Percentiles rank a stretch among this genome's conserved stretches.
These are phyloP conservation scores for Anisodus acutangulus DNA, from an alignment of 257 asterid genomes.

Conservation along the genomic window DNA sequence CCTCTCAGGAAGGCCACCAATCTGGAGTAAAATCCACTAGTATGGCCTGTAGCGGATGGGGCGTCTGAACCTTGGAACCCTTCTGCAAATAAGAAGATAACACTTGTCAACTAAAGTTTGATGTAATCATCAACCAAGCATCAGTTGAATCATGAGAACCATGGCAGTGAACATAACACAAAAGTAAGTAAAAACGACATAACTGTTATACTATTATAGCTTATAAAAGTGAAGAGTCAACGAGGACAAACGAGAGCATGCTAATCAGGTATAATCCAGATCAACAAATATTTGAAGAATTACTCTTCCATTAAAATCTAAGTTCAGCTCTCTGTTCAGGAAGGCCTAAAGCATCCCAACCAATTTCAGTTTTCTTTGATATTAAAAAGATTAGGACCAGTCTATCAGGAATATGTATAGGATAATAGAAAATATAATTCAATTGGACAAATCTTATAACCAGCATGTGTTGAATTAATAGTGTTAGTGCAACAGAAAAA, in stretches of 20 bases:
- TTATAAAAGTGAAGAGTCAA: not conserved
- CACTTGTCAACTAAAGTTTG: slow-evolving; percentile 10
- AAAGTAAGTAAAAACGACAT: not conserved
- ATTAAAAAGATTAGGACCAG: slow-evolving; percentile 10
- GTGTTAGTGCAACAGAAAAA: not conserved
- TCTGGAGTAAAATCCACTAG: slow-evolving; percentile 33
- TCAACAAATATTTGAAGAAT: not conserved
- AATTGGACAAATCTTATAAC: not conserved
- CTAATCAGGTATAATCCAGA: slow-evolving; percentile 1
- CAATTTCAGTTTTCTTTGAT: slow-evolving; percentile 6
- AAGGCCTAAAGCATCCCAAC: not conserved
- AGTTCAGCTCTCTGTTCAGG: slow-evolving; percentile 15
- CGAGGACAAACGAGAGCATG: not conserved
- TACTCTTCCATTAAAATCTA: not conserved
- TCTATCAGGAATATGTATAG: not conserved
- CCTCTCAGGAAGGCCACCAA: slow-evolving; percentile 33
- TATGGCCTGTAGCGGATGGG: slow-evolving; percentile 64
- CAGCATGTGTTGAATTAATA: not conserved
- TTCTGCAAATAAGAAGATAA: slow-evolving; percentile 46
- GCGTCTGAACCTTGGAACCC: slow-evolving; percentile 56
- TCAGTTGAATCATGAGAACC: not conserved
- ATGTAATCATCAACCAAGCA: slow-evolving; percentile 15
- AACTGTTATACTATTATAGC: not conserved
- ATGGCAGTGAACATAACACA: slow-evolving; percentile 4
- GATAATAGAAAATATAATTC: slow-evolving; percentile 4